phyloP scores from a whole-genome alignment of 1,284 basidiomycete genomes.

The Cutaneotrichosporon cavernicola region DNA sequence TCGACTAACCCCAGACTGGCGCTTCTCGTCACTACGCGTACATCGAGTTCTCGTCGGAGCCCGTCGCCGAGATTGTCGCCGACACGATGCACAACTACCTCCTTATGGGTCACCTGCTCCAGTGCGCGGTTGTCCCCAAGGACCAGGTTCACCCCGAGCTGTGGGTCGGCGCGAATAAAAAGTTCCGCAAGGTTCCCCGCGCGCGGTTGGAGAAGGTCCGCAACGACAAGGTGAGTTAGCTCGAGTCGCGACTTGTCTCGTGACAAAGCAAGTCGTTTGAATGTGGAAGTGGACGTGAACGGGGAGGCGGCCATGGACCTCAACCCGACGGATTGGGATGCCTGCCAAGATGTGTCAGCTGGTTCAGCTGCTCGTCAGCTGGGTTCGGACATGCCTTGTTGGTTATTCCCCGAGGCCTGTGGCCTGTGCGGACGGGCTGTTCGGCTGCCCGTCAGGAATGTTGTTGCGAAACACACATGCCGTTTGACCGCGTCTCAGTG shows the following conservation, averaged over 20 bases:
- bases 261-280: neutral
- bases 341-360: neutral
- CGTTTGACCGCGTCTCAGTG: neutral
- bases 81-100: slow-evolving; percentile 99
- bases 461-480: neutral
- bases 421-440: neutral
- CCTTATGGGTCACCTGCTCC: slow-evolving; percentile 86
- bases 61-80: slow-evolving; percentile 90
- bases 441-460: neutral
- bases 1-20: slow-evolving; percentile 66
- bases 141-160: slow-evolving; percentile 88
- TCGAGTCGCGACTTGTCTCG: too few relatives aligned
- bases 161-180: slow-evolving; percentile 95
- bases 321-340: neutral
- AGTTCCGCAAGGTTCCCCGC: slow-evolving; percentile 75
- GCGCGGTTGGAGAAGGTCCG: slow-evolving; percentile 69
- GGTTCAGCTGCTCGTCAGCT: neutral
- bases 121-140: slow-evolving; percentile 77
- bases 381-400: neutral
- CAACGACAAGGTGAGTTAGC: slow-evolving; percentile 70
- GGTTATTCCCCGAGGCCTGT: neutral
- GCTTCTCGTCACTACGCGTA: slow-evolving; percentile 95
- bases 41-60: slow-evolving; percentile 85
- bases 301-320: too few relatives aligned
- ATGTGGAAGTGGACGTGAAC: neutral